A percentile compares a stretch with the other conserved stretches of the same genome.
phyloP scores from a whole-genome alignment of 805 yeast genomes.

The Kazachstania bromeliacearum region DNA sequence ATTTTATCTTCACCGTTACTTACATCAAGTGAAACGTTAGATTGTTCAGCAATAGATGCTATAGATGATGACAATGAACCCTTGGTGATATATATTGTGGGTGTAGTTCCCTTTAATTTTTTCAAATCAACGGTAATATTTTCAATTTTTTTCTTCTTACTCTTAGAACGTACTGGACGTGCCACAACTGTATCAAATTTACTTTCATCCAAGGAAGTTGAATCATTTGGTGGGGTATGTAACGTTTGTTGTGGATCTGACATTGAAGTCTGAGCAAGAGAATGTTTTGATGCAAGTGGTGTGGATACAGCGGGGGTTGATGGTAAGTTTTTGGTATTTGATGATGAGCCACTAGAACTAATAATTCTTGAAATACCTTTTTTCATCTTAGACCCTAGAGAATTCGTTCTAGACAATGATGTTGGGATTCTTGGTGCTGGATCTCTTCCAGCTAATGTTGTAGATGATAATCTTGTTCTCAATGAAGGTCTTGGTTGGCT shows the following conservation, averaged over 20 bases:
- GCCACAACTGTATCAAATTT: too few relatives aligned
- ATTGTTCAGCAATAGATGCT: constrained; percentile 6
- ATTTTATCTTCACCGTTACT: constrained; percentile 9
- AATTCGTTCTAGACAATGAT: constrained; percentile 8
- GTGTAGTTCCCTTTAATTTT: not conserved
- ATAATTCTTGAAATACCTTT: constrained; percentile 23
- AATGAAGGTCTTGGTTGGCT: constrained; percentile 1
- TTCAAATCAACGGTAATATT: too few relatives aligned
- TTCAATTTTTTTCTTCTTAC: too few relatives aligned
- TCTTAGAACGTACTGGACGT: too few relatives aligned
- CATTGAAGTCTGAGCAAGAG: too few relatives aligned
- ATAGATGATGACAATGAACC: not conserved
- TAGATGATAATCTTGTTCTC: constrained; percentile 1
- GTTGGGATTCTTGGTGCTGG: constrained; percentile 1
- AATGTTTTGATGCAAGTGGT: too few relatives aligned
- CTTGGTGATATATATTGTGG: not conserved
- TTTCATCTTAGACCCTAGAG: constrained; percentile 23
- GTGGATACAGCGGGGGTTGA: too few relatives aligned
- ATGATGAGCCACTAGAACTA: constrained; percentile 15
- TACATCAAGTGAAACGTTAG: constrained; percentile 1
- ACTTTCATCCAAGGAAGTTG: too few relatives aligned
- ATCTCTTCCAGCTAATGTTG: not conserved
- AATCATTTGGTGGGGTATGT: too few relatives aligned
- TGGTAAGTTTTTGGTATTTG: too few relatives aligned
- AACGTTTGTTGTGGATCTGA: too few relatives aligned